phyloP scores from a whole-genome alignment of 768 basidiomycete genomes.

The Amanita thiersii region DNA sequence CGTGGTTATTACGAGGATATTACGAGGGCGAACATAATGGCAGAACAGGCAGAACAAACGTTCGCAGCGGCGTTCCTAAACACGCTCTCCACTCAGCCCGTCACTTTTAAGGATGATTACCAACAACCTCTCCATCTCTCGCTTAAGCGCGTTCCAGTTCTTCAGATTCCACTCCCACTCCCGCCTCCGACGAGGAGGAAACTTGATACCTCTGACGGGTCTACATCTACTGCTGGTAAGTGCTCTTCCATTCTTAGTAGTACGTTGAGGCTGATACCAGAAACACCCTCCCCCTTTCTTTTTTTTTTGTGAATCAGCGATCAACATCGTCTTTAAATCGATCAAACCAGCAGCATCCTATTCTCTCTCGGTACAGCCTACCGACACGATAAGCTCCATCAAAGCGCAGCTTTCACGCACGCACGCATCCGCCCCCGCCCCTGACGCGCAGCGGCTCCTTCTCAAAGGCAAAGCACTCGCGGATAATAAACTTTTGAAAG shows the following conservation, averaged over 20 bases:
- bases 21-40: slow-evolving; percentile 17
- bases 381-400: slow-evolving; percentile 77
- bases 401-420: slow-evolving; percentile 65
- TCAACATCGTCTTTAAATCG: slow-evolving; percentile 80
- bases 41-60: slow-evolving; percentile 51
- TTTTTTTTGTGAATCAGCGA: too few relatives aligned
- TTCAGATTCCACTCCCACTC: slow-evolving; percentile 19
- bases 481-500: slow-evolving; percentile 83
- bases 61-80: slow-evolving; percentile 63
- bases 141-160: slow-evolving; percentile 60
- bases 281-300: too few relatives aligned
- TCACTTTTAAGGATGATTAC: slow-evolving; percentile 67
- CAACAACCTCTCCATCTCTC: slow-evolving; percentile 61
- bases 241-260: too few relatives aligned
- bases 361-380: slow-evolving; percentile 62
- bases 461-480: slow-evolving; percentile 92
- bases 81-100: slow-evolving; percentile 57
- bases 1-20: background rate
- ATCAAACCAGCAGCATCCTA: slow-evolving; percentile 78
- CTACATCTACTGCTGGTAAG: background rate
- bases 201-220: background rate
- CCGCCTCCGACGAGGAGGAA: slow-evolving; percentile 8
- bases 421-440: slow-evolving; percentile 62
- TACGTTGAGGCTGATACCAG: too few relatives aligned
- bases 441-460: slow-evolving; percentile 77